phyloP scores from a whole-genome alignment of 352 stramenopile genomes.

The Elongisporangium undulatum region DNA sequence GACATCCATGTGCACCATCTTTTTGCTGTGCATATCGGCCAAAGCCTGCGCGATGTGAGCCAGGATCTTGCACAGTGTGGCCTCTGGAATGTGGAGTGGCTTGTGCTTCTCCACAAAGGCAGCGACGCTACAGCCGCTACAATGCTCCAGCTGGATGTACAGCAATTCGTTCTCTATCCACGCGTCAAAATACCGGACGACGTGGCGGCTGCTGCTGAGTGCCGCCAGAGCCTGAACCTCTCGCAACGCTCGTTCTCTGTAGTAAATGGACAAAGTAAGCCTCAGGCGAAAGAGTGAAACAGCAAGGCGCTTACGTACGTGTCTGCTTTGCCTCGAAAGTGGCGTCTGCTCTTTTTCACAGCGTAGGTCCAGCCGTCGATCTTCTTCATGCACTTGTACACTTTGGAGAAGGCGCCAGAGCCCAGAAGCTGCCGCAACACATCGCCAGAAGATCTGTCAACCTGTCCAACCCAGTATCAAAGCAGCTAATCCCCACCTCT shows the following conservation, averaged over 20 bases:
- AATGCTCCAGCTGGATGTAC: constrained; percentile 85
- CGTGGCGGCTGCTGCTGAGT: constrained; percentile 65
- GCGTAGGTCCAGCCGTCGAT: constrained; percentile 86
- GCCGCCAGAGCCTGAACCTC: constrained; percentile 84
- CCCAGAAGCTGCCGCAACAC: constrained; percentile 51
- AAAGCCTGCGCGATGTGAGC: constrained; percentile 73
- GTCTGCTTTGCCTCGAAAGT: constrained; percentile 76
- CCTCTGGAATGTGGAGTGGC: constrained; percentile 63
- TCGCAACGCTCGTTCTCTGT: constrained; percentile 64
- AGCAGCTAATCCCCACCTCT: constrained; percentile 26
- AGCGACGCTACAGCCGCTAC: constrained; percentile 58
- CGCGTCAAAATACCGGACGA: constrained; percentile 85
- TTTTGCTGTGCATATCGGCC: constrained; percentile 76
- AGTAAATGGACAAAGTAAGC: background rate
- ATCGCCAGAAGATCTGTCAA: constrained; percentile 1
- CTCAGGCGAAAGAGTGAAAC: background rate
- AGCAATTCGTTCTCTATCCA: constrained; percentile 88
- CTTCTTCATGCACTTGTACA: constrained; percentile 85
- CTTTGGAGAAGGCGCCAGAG: constrained; percentile 84
- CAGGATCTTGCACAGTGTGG: constrained; percentile 68
- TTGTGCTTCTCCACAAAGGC: constrained; percentile 61
- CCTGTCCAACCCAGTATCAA: background rate
- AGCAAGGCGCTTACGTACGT: constrained; percentile 39
- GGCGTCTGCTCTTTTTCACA: constrained; percentile 86
- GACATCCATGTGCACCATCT: constrained; percentile 88